Evolutionary conservation across 1,284 basidiomycete genomes (phyloP), one percentile per base, ranked within the genome.

Genomic region (Cutaneotrichosporon sp.): DNA sequence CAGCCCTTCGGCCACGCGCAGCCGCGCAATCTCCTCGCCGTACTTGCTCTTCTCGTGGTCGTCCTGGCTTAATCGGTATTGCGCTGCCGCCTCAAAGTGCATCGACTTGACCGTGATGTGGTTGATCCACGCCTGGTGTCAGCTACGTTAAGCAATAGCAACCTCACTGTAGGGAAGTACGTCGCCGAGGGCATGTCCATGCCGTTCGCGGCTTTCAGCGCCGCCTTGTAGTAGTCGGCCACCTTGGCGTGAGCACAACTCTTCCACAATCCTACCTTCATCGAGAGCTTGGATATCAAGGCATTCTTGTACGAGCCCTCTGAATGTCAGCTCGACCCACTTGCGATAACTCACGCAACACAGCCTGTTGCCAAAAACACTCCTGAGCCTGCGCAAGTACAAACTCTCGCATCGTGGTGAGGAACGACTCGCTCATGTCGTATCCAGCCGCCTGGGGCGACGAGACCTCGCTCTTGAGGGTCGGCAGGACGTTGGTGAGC

Each of bases 311-410:
- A 85, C 79, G 57, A 84, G 77, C 69, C 84, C 86, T 90, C 67
- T 67, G 54, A 13, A 51, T 46, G 50, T 60, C 46, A 61, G 59
- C 47, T 49, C 15, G 33, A 42, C 30, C 14, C 5, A 18, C 8
- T 33, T 18, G 8, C 14, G 7, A 20, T 7, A 20, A 66, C 72
- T 67, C 67, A 89, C 90, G 87, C 58, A 90, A 76, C 59, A 88
- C 86, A 7, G 91, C 93, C 62, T 87, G 84, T 69, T 96, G 92
- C 93, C 94, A 97, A 50, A 86, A 89, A 67, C 91, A 96, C 77
- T 98, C 94, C 67, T 97, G 93, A 0, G 92, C 93, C 75, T 97
- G 91, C 0, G 91, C 91, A 1, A 97, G 80, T 82, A 91, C 88
- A 51, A 97, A 80, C 59, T 78, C 81, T 63, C 88, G 82, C 20